Evolutionary conservation across 805 yeast species (phyloP), one percentile per base, ranked within the genome.

Genomic region (Ogataea pignaliae): DNA sequence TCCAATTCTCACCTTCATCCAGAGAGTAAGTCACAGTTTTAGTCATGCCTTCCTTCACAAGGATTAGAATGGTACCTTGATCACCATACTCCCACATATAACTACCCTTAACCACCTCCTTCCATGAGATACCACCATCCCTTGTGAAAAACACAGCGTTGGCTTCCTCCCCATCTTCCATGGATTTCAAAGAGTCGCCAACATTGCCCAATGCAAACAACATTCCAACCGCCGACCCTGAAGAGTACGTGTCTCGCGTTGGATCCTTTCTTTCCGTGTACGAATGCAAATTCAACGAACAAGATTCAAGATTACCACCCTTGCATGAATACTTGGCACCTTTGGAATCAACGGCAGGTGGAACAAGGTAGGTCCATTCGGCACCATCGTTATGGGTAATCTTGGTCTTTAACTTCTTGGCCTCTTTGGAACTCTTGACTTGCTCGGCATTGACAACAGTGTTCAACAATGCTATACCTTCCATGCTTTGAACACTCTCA

Each of bases 11-110:
- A 31, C 98, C 99, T 51, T 83, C 85, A 65, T 93, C 91, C 12
- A 81, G 59, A 0, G 97, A 86, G 56, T 80, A 90, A 1, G 66
- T 53, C 0, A 91, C 42, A 1, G 66, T 63, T 46, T 87, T 71
- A 0, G 96, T 83, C 8, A 71, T 66, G 3, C 64, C 69, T 6
- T 76, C 78, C 34, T 80, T 72, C 2, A 85, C 91, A 40, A 90
- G 61, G 1, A 88, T 88, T 40, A 93, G 65, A 31, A 93, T 75
- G 1, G 96, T 82, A 14, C 99, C 99, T 51, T 88, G 86, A 63
- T 93, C 99, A 50, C 98, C 98, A 63, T 73, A 93, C 64, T 90
- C 98, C 98, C 98, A 93, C 78, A 85, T 84, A 54, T 78, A 76
- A 1, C 79, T 74, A 3, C 95, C 93, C 47, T 83, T 79, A 46